Conservation (phyloP, 306 rosid genomes). For the Gleditsia sinensis region DNA sequence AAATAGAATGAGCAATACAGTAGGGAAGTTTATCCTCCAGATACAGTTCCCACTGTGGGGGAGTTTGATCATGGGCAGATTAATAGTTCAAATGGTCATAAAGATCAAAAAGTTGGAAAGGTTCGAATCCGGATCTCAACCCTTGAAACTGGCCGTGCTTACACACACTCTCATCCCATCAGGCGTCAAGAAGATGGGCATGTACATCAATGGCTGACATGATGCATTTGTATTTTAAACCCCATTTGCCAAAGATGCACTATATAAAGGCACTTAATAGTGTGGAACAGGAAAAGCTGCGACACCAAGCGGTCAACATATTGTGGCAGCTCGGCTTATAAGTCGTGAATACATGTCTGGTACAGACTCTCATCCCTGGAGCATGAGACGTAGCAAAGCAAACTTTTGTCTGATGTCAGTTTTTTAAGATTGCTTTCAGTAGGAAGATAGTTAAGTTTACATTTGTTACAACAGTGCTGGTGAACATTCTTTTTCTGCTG, state of each 20-base stretch:
- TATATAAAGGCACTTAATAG: slow-evolving; percentile 64
- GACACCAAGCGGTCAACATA: slow-evolving; percentile 74
- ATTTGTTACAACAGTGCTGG: slow-evolving; percentile 69
- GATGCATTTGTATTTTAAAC: slow-evolving; percentile 66
- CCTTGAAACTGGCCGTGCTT: slow-evolving; percentile 73
- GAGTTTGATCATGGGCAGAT: slow-evolving; percentile 77
- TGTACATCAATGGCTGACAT: slow-evolving; percentile 59
- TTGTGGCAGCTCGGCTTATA: slow-evolving; percentile 82
- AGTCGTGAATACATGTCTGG: slow-evolving; percentile 90
- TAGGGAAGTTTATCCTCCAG: slow-evolving; percentile 85
- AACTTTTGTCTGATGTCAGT: slow-evolving; percentile 79
- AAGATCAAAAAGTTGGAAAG: slow-evolving; percentile 69
- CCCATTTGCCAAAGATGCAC: slow-evolving; percentile 91
- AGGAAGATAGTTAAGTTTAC: slow-evolving; percentile 74
- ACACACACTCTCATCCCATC: slow-evolving; percentile 71
- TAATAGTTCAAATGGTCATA: slow-evolving; percentile 45
- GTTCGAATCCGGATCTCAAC: slow-evolving; percentile 84
- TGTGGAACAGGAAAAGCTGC: slow-evolving; percentile 72
- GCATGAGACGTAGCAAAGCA: slow-evolving; percentile 97
- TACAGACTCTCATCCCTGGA: slow-evolving; percentile 79
- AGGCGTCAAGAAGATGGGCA: slow-evolving; percentile 93
- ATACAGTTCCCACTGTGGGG: slow-evolving; percentile 83
- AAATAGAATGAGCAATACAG: slow-evolving; percentile 90
- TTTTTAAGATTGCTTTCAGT: slow-evolving; percentile 58
- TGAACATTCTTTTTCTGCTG: slow-evolving; percentile 76